A percentile compares a stretch with the other conserved stretches of the same genome.
phyloP scores from a whole-genome alignment of 2,329 filamentous ascomycete species.

The Rhinocladiella mackenziei region DNA sequence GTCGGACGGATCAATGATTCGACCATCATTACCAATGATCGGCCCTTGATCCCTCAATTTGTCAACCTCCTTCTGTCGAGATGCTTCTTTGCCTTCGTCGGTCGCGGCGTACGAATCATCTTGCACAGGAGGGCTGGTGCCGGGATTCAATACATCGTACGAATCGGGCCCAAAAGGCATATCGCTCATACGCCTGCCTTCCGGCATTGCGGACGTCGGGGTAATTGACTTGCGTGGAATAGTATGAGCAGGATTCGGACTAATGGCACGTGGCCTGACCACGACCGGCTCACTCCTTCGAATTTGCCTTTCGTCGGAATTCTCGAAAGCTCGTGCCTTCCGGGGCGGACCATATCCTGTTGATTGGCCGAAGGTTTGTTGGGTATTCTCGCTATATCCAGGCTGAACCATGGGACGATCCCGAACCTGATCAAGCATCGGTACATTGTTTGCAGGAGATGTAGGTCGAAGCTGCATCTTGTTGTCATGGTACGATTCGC shows the following conservation, averaged over 20 bases:
- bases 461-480: constrained; percentile 5
- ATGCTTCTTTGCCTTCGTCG: constrained; percentile 38
- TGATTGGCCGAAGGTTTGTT: constrained; percentile 13
- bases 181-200: constrained; percentile 38
- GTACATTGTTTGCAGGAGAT: constrained; percentile 3
- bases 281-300: constrained; percentile 34
- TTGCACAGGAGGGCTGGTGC: constrained; percentile 34
- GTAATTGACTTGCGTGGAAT: constrained; percentile 57
- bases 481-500: constrained; percentile 7
- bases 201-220: constrained; percentile 47
- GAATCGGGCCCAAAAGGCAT: constrained; percentile 60
- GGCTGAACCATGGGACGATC: neutral
- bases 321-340: constrained; percentile 22
- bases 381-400: constrained; percentile 4
- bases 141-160: constrained; percentile 57
- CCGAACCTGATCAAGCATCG: constrained; percentile 1
- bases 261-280: constrained; percentile 41
- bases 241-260: constrained; percentile 37
- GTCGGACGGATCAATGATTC: constrained; percentile 63
- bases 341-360: constrained; percentile 14
- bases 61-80: constrained; percentile 38
- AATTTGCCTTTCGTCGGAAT: constrained; percentile 21
- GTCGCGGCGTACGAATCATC: constrained; percentile 40
- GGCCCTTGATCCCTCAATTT: constrained; percentile 48
- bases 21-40: constrained; percentile 61